These are phyloP conservation scores for Hygrocybe punicea DNA, from an alignment of 768 basidiomycete species.

Conservation along the genomic window DNA sequence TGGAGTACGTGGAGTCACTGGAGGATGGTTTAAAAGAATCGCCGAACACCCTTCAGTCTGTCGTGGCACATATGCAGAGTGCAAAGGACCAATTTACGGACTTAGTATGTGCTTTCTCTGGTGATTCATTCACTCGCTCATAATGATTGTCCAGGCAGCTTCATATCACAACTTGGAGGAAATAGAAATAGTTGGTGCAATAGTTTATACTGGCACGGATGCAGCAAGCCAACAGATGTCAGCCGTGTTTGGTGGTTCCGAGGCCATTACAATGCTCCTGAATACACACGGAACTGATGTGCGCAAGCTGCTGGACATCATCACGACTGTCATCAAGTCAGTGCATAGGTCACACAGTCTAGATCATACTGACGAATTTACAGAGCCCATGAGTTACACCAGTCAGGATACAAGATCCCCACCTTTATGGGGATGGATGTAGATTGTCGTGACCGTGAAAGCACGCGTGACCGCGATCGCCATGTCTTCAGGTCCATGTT, in stretches of 20 bases:
- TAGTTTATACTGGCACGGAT: not conserved
- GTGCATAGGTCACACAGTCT: not conserved
- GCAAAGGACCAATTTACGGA: not conserved
- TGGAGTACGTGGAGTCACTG: not conserved
- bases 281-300: not conserved
- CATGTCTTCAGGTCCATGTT: not conserved
- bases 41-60: no score
- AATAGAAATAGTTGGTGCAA: not conserved
- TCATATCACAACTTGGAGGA: not conserved
- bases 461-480: not conserved
- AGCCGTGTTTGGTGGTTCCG: not conserved
- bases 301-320: not conserved
- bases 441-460: no score
- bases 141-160: not conserved
- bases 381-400: not conserved
- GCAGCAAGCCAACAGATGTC: not conserved
- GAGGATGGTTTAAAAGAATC: not conserved
- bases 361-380: not conserved
- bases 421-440: not conserved
- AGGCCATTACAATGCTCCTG: not conserved
- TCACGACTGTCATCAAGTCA: not conserved
- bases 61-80: not conserved
- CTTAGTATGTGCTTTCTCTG: no score
- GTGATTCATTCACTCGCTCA: no score
- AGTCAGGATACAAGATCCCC: not conserved